Percentiles rank a stretch among this genome's conserved stretches.
Evolutionary conservation across 257 asterid species (phyloP).

Genomic region (Penstemon barbatus): DNA sequence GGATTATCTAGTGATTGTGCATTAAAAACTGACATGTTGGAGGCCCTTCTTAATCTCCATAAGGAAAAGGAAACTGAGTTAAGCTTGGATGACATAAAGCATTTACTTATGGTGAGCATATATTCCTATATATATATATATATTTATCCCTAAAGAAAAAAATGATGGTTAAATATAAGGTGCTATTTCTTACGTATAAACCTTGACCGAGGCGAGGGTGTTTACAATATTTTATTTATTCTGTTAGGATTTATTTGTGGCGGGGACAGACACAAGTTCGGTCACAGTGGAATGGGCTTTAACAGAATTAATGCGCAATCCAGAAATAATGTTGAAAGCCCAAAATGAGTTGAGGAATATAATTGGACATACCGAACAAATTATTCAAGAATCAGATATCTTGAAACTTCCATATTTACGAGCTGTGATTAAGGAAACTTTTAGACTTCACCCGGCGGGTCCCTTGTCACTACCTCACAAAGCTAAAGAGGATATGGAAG

Average conservation of each 20-base stretch:
- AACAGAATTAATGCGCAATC: constrained; percentile 33
- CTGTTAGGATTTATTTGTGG: constrained; percentile 29
- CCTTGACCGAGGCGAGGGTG: neutral
- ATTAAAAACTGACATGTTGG: constrained; percentile 26
- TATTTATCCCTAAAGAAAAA: too few species aligned
- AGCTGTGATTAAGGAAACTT: constrained; percentile 32
- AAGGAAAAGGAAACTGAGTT: constrained; percentile 16
- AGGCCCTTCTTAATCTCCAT: constrained; percentile 32
- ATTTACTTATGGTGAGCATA: constrained; percentile 29
- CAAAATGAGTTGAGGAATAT: constrained; percentile 23
- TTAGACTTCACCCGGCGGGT: constrained; percentile 27
- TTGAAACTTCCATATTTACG: constrained; percentile 29
- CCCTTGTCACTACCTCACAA: constrained; percentile 22
- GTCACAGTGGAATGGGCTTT: constrained; percentile 38
- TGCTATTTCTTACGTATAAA: too few species aligned
- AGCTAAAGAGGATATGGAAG: constrained; percentile 10
- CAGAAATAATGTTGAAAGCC: constrained; percentile 16
- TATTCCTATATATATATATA: neutral
- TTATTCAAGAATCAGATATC: constrained; percentile 35
- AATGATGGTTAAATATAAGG: too few species aligned
- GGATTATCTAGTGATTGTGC: neutral
- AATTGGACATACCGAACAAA: neutral
- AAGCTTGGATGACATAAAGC: constrained; percentile 18
- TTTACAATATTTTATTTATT: neutral
- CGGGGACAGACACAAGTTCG: constrained; percentile 31